Evolutionary conservation across 495 filamentous ascomycete genomes (phyloP), one percentile per base, ranked within the genome.

Genomic region (Trichoderma parareesei): DNA sequence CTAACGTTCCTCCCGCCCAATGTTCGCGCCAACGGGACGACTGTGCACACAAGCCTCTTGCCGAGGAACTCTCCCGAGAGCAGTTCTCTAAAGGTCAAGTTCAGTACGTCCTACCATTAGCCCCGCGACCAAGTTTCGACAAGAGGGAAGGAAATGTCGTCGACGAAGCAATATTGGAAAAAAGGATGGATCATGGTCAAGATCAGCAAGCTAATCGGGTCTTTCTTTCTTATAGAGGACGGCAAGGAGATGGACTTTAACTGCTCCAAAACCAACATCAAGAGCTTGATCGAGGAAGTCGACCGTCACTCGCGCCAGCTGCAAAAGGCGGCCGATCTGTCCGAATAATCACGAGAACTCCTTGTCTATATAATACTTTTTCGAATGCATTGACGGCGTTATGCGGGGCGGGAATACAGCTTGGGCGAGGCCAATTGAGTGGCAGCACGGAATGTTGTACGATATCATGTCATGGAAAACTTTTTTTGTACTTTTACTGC

Each of bases 251-350:
- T 91, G 79, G 78, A 81, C 20, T 75, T 91, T 16, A 84, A 91
- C 69, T 74, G 84, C 66, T 87, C 91, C 65, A 86, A 87, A 70
- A 77, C 96, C 76, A 88, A 87, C 70, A 92, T 97, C 69, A 90
- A 90, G 63, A 91, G 93, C 72, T 84, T 97, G 4, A 79, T 90
- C 42, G 91, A 92, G 74, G 91, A 97, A 76, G 86, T 96, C 46
- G 89, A 97, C 73, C 84, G 95, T 64, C 90, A 98, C 80, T 95
- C 91, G 49, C 81, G 95, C 61, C 75, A 77, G 44, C 75, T 99
- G 72, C 85, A 88, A 67, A 84, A 96, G 70, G 85, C 92, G 77
- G 88, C 90, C 66, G 92, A 93, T 68, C 73, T 99, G 74, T 81
- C 85, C 68, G 85, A 84, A 42, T 88, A 66, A 62, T 70, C 67